These are phyloP conservation scores for Ceraceosorus bombacis DNA, from an alignment of 1,284 basidiomycete species.

Conservation along the genomic window DNA sequence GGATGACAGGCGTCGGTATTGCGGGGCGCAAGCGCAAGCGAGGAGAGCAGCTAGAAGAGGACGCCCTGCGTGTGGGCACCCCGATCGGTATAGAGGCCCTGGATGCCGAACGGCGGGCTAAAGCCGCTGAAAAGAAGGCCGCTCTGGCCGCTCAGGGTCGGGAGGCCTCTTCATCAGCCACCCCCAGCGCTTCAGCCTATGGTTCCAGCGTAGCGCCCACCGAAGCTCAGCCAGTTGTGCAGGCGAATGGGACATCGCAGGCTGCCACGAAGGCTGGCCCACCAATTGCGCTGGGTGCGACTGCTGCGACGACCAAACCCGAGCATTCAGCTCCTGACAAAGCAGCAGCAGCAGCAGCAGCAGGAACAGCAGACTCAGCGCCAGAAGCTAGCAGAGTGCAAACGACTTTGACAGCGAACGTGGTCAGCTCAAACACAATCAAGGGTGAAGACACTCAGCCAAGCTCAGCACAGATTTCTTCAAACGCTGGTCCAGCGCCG, in stretches of 20 bases:
- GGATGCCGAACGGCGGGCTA: conserved; percentile 27
- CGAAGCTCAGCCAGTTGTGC: neutral
- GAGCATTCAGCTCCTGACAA: too few species aligned
- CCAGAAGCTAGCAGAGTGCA: too few species aligned
- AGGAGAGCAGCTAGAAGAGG: conserved; percentile 21
- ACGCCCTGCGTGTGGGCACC: conserved; percentile 37
- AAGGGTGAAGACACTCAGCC: too few species aligned
- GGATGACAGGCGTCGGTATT: conserved; percentile 27
- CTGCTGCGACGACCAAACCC: too few species aligned
- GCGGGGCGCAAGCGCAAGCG: conserved; percentile 39
- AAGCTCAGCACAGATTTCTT: too few species aligned
- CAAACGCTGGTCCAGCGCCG: too few species aligned
- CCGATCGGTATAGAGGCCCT: conserved; percentile 44
- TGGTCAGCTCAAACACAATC: too few species aligned
- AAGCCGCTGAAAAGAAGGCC: conserved; percentile 26
- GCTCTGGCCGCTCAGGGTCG: neutral
- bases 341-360: too few species aligned
- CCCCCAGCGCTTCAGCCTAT: neutral
- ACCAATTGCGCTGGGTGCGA: too few species aligned
- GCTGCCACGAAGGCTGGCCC: neutral
- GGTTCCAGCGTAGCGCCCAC: neutral
- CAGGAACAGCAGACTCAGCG: too few species aligned
- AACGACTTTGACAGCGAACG: too few species aligned
- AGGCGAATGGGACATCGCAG: neutral
- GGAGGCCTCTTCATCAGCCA: too few species aligned